Percentiles rank a stretch among this genome's conserved stretches.
These are phyloP conservation scores for Trichosporon faecale DNA, from an alignment of 1,284 basidiomycete genomes.

Conservation along the genomic window DNA sequence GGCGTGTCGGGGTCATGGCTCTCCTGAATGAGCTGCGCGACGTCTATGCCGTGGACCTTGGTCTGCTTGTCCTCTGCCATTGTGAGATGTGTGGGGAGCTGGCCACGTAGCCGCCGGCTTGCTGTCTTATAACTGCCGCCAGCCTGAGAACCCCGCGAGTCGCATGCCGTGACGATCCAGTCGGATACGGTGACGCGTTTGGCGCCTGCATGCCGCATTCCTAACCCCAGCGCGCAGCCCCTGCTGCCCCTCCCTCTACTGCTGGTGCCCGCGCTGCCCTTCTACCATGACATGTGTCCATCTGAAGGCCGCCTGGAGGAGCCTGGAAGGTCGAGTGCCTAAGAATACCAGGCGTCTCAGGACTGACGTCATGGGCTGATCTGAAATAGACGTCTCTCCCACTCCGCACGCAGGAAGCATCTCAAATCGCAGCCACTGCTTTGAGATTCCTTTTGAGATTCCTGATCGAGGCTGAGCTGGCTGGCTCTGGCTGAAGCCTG, in stretches of 20 bases:
- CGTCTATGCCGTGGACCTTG: constrained; percentile 40
- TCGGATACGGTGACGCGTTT: no score
- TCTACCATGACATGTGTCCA: no score
- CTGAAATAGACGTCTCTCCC: background rate
- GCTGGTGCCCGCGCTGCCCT: no score
- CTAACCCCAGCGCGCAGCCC: no score
- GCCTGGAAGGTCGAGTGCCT: background rate
- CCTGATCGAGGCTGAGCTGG: no score
- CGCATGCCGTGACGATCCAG: background rate
- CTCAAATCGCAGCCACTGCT: background rate
- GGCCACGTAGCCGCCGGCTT: background rate
- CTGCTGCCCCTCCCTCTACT: no score
- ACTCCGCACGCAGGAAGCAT: background rate
- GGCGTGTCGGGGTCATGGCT: background rate
- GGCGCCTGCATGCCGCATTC: no score
- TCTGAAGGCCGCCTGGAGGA: background rate
- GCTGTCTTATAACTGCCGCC: background rate
- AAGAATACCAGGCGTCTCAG: background rate
- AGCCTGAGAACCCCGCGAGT: background rate
- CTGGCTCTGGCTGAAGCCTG: no score
- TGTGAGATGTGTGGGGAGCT: background rate
- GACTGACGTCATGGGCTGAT: background rate
- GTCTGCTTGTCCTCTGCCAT: constrained; percentile 24
- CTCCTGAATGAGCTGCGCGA: constrained; percentile 45
- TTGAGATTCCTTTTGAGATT: no score